phyloP scores from a whole-genome alignment of 768 basidiomycete species.

The Leucocoprinus leucothites region DNA sequence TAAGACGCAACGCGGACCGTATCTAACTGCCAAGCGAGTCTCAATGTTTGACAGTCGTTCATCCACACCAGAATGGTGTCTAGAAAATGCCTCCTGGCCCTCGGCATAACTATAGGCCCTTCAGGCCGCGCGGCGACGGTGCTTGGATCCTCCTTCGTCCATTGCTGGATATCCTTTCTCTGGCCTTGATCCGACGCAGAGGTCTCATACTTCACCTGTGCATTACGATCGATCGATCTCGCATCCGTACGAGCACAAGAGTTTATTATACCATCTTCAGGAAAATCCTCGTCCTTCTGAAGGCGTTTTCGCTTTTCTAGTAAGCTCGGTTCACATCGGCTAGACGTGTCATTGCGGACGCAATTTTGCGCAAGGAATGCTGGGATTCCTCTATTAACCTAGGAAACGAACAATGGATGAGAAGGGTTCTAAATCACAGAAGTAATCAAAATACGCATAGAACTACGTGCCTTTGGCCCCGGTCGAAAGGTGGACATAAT shows the following conservation, averaged over 20 bases:
- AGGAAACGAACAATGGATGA: background rate
- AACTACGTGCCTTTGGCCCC: slow-evolving; percentile 43
- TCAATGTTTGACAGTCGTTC: slow-evolving; percentile 68
- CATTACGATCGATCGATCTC: slow-evolving; percentile 64
- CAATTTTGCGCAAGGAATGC: slow-evolving; percentile 67
- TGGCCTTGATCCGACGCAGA: slow-evolving; percentile 34
- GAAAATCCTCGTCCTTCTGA: slow-evolving; percentile 24
- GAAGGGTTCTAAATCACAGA: slow-evolving; percentile 12
- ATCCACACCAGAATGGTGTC: slow-evolving; percentile 56
- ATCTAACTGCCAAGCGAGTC: slow-evolving; percentile 67
- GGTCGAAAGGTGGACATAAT: slow-evolving; percentile 51
- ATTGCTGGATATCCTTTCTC: slow-evolving; percentile 49
- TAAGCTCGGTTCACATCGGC: slow-evolving; percentile 61
- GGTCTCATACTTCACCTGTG: slow-evolving; percentile 88
- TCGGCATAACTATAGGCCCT: slow-evolving; percentile 2
- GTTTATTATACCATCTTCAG: slow-evolving; percentile 18
- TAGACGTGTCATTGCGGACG: slow-evolving; percentile 72
- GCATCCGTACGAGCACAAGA: slow-evolving; percentile 79
- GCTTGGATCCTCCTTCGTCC: background rate
- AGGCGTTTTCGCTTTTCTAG: slow-evolving; percentile 53
- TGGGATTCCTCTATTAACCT: slow-evolving; percentile 74
- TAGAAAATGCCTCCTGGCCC: slow-evolving; percentile 16
- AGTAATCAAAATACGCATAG: too few species aligned
- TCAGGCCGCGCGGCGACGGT: background rate
- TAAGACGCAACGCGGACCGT: too few species aligned